Percentiles rank a stretch among this genome's conserved stretches.
phyloP scores from a whole-genome alignment of 2,329 filamentous ascomycete genomes.

The Colletotrichum sp. region DNA sequence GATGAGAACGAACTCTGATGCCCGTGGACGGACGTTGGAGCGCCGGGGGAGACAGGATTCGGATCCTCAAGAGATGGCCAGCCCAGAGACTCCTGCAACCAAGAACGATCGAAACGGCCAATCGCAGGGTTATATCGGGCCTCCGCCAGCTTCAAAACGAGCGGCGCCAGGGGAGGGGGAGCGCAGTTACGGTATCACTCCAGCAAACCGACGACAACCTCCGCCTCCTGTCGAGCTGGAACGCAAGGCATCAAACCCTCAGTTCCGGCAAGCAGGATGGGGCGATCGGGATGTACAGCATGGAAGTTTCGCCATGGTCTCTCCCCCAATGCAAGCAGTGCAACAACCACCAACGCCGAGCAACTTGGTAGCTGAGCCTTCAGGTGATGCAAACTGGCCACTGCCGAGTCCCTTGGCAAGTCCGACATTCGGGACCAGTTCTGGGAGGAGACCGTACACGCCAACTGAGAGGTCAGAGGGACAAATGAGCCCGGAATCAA shows the following conservation, averaged over 20 bases:
- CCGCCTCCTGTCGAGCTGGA: conserved; percentile 14
- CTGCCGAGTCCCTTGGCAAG: conserved; percentile 16
- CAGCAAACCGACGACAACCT: conserved; percentile 16
- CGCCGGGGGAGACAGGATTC: not conserved
- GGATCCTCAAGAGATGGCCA: not conserved
- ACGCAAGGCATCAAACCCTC: conserved; percentile 13
- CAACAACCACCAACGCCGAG: conserved; percentile 4
- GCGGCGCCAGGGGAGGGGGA: conserved; percentile 14
- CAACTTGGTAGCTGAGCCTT: not conserved
- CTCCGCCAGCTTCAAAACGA: not conserved
- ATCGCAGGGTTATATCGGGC: conserved; percentile 10
- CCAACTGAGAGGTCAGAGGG: conserved; percentile 5
- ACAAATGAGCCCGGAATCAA: not conserved
- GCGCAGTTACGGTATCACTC: conserved; percentile 19
- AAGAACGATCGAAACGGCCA: not conserved
- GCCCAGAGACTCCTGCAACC: not conserved
- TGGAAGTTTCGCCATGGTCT: conserved; percentile 5
- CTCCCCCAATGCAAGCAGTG: conserved; percentile 4
- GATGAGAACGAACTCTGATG: not conserved
- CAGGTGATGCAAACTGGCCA: conserved; percentile 12
- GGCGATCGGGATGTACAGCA: conserved; percentile 13
- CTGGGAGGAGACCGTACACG: conserved; percentile 3
- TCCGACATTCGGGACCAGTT: conserved; percentile 7
- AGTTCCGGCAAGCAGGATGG: not conserved
- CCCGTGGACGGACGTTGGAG: not conserved